Conservation (phyloP, 352 stramenopile genomes). For the Bremia lactucae region DNA sequence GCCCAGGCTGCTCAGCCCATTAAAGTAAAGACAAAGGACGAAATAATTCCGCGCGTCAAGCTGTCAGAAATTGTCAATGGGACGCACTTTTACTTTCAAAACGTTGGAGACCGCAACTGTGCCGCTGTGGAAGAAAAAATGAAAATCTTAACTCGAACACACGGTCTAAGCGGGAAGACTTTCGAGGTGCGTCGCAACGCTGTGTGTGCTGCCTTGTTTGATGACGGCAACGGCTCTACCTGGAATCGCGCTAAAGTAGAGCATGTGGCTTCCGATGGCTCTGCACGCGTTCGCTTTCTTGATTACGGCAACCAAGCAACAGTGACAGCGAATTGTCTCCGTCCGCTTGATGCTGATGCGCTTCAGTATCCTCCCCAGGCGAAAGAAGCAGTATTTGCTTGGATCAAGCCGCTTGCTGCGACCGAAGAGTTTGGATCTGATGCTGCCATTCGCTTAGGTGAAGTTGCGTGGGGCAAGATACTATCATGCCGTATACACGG, state of each 20-base stretch:
- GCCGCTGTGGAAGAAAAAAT: constrained; percentile 89
- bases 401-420: constrained; percentile 72
- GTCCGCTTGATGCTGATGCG: constrained; percentile 85
- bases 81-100: constrained; percentile 91
- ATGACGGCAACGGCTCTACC: constrained; percentile 86
- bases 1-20: constrained; percentile 38
- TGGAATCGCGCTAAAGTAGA: constrained; percentile 94
- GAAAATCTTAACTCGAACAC: constrained; percentile 84
- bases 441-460: constrained; percentile 83
- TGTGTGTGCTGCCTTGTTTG: constrained; percentile 90
- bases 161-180: constrained; percentile 81
- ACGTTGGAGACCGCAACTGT: constrained; percentile 79
- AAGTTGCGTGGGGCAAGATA: constrained; percentile 88
- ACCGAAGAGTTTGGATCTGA: constrained; percentile 90
- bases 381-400: constrained; percentile 76
- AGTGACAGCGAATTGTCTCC: constrained; percentile 72
- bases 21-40: constrained; percentile 43
- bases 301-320: constrained; percentile 93
- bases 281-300: constrained; percentile 85
- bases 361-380: constrained; percentile 85
- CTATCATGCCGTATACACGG: constrained; percentile 67
- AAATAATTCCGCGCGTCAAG: constrained; percentile 66
- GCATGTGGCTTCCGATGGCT: constrained; percentile 49
- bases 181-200: constrained; percentile 88
- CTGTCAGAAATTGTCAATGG: constrained; percentile 92